Conservation (phyloP, 108 stramenopile genomes). For the Discostella pseudostelligera region DNA sequence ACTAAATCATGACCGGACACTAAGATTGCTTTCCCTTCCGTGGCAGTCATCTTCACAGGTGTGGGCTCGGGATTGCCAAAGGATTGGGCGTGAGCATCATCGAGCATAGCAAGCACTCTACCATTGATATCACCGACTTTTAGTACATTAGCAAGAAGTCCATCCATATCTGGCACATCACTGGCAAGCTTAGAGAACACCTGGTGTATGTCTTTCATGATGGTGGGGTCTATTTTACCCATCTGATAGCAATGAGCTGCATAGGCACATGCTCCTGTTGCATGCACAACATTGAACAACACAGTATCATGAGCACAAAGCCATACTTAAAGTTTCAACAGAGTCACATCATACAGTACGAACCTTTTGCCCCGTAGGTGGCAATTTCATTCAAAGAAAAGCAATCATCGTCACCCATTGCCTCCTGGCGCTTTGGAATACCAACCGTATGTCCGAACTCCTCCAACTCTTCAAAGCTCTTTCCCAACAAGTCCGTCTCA, state of each 20-base stretch:
- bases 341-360: not conserved
- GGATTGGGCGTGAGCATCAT: slow-evolving; percentile 56
- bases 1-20: slow-evolving; percentile 78
- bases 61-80: slow-evolving; percentile 74
- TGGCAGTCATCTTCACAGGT: slow-evolving; percentile 58
- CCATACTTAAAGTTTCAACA: no score
- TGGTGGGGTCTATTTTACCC: slow-evolving; percentile 50
- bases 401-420: slow-evolving; percentile 66
- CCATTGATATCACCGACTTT: slow-evolving; percentile 68
- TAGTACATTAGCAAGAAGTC: slow-evolving; percentile 60
- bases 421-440: slow-evolving; percentile 42
- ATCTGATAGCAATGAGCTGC: slow-evolving; percentile 68
- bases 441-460: slow-evolving; percentile 55
- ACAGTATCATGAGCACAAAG: not conserved
- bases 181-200: slow-evolving; percentile 60
- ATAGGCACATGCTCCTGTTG: slow-evolving; percentile 60
- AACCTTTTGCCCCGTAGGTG: slow-evolving; percentile 70
- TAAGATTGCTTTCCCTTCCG: slow-evolving; percentile 73
- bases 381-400: slow-evolving; percentile 72
- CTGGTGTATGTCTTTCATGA: slow-evolving; percentile 63
- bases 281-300: not conserved
- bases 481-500: slow-evolving; percentile 30
- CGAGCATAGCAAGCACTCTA: slow-evolving; percentile 59
- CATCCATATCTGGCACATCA: slow-evolving; percentile 63
- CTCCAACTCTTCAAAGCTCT: slow-evolving; percentile 47